Evolutionary conservation across 1,284 basidiomycete species (phyloP), one percentile per base, ranked within the genome.

Genomic region (Marasmius fiardii): DNA sequence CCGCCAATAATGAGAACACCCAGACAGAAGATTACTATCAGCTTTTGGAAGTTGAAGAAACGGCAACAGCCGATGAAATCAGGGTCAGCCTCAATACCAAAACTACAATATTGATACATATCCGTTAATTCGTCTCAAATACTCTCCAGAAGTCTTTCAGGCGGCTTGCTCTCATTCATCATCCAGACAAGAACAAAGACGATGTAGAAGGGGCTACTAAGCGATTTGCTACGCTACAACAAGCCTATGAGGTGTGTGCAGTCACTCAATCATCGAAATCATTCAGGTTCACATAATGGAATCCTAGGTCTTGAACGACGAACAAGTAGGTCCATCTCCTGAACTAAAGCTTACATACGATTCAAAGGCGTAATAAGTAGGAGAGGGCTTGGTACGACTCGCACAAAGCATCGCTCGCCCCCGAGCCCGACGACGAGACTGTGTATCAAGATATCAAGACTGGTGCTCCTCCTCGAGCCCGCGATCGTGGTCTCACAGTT

Each of bases 361-460:
- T 51, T 54, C 60, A 63, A 64, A 63, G 49, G 61, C 61, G 26
- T 58, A 60, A 65, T 66, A 75, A 78, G 75, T 81, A 95, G 92
- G 95, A 99, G 79, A 80, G 96, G 60, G 95, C 96, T 43, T 99
- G 95, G 92, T 99, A 99, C 70, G 96, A 99, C 70, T 87, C 87
- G n/a, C 95, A 98, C 69, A 84, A 92, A 45, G 88, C 93, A 33
- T 89, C 90, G n/a, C 78, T 94, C 7, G 79, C 80, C 11, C 90
- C 92, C 1, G 90, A 92, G 63, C 87, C 90, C 41, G 93, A 95
- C 68, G 89, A 84, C 20, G 81, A 88, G 55, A 86, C 84, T 10
- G 83, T 95, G 4, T 93, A 93, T 64, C 87, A 95, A 59, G 91
- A 95, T 63, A 90, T 97, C 60, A 81, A 85, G 53, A 81, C 74